Conservation (phyloP, 768 basidiomycete species). For the Trametes maxima region DNA sequence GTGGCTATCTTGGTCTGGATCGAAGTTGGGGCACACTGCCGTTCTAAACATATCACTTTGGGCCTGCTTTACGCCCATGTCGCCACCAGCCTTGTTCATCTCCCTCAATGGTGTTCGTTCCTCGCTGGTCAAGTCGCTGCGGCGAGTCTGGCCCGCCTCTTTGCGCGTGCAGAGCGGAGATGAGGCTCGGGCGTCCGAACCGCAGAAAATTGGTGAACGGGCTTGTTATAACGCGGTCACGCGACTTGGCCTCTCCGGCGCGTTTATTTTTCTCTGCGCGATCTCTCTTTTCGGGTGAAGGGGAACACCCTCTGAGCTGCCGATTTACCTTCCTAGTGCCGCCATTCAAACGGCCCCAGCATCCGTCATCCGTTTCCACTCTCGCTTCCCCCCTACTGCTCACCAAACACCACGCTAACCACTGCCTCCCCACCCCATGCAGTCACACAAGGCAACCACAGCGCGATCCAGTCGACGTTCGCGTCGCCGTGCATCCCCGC, state of each 20-base stretch:
- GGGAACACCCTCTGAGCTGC: too few relatives aligned
- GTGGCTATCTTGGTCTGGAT: background rate
- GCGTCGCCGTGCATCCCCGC: conserved; percentile 54
- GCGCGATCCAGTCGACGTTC: conserved; percentile 60
- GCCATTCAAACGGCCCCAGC: background rate
- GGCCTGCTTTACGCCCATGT: background rate
- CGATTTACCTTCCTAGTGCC: background rate
- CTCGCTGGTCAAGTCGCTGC: too few relatives aligned
- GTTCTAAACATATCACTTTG: background rate
- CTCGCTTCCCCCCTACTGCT: background rate
- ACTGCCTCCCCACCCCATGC: background rate
- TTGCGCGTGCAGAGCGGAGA: too few relatives aligned
- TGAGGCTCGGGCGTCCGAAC: too few relatives aligned
- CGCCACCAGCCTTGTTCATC: background rate
- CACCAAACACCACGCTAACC: background rate
- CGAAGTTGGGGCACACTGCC: too few relatives aligned
- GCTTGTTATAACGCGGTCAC: conserved; percentile 1
- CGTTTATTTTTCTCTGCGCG: background rate
- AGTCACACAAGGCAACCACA: conserved; percentile 58
- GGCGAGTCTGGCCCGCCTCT: too few relatives aligned
- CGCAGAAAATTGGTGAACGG: background rate
- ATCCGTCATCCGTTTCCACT: background rate
- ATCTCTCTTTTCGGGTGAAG: too few relatives aligned
- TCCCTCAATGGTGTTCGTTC: too few relatives aligned
- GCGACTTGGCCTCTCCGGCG: background rate